Evolutionary conservation across 768 basidiomycete species (phyloP), one percentile per base, ranked within the genome.

Genomic region (Rhodotorula toruloides): DNA sequence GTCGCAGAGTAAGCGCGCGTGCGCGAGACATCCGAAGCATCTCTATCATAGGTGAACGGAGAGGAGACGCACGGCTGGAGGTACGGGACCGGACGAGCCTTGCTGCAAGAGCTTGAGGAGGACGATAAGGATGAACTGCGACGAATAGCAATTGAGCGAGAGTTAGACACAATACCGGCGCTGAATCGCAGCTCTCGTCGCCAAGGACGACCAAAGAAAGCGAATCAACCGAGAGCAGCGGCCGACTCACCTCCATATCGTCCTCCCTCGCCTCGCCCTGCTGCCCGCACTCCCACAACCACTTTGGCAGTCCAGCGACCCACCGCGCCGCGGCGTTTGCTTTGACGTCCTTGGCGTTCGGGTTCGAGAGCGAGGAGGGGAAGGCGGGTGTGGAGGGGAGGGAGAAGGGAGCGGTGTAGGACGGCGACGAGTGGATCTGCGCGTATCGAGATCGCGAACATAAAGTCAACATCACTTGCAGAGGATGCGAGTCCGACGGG

Each of bases 211-310:
- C 10, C 16, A 37, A 21, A n/a, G 2, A 27, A 64, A 32, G 53
- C 36, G 56, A 31, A 37, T 31, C 48, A 48, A 34, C 32, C 59
- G 21, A 36, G 40, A n/a, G 36, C 17, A 50, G 47, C 36, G 54
- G 52, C 31, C 46, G 25, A 46, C 80, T 70, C 56, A 88, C 90
- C 82, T 89, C 85, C 0, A 86, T 85, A 29, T 54, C 53, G n/a
- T 29, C 37, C 37, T 36, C 37, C 8, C 82, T 78, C 2, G 76
- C 71, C 25, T 82, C 75, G 74, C 89, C 83, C 58, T 77, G 82
- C 16, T 77, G 77, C 6, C 87, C 87, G 16, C 88, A 77, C 76
- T 97, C 92, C 93, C 93, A 97, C 8, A 97, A 79, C 11, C 82
- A 81, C 77, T 84, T 87, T 0, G 92, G 90, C 49, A 96, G 81